Evolutionary conservation across 2,329 filamentous ascomycete species (phyloP).

Genomic region (Drechslera avenae): DNA sequence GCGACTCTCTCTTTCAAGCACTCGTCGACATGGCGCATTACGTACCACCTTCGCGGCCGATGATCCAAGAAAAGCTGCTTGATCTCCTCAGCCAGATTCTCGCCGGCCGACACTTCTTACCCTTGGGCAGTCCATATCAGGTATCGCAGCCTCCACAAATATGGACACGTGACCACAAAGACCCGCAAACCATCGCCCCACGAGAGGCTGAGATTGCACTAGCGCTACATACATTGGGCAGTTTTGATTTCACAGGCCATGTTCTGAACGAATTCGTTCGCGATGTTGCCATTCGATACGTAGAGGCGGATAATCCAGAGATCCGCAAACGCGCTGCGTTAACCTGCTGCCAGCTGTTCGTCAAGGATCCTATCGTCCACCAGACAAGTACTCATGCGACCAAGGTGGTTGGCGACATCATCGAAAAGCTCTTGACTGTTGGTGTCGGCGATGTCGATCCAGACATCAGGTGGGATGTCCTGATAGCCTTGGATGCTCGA

Average conservation of each 20-base stretch:
- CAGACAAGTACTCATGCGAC: constrained; percentile 97
- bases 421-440: constrained; percentile 93
- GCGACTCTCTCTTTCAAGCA: constrained; percentile 90
- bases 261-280: constrained; percentile 98
- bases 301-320: constrained; percentile 92
- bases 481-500: constrained; percentile 85
- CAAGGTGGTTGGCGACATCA: constrained; percentile 96
- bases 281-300: constrained; percentile 96
- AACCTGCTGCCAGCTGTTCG: constrained; percentile 97
- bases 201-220: constrained; percentile 87
- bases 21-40: constrained; percentile 99
- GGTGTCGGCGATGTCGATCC: constrained; percentile 89
- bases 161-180: constrained; percentile 84
- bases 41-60: constrained; percentile 90
- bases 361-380: constrained; percentile 95
- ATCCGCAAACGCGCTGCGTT: constrained; percentile 93
- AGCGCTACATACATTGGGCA: constrained; percentile 92
- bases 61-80: constrained; percentile 89
- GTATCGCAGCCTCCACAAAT: constrained; percentile 80
- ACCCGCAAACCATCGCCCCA: constrained; percentile 78
- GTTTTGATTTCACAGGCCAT: constrained; percentile 89
- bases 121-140: constrained; percentile 87
- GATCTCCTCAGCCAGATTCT: constrained; percentile 95
- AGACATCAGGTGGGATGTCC: constrained; percentile 84
- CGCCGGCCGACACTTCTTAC: constrained; percentile 89